Evolutionary conservation across 306 rosid genomes (phyloP).

Genomic region (Luffa acutangula): DNA sequence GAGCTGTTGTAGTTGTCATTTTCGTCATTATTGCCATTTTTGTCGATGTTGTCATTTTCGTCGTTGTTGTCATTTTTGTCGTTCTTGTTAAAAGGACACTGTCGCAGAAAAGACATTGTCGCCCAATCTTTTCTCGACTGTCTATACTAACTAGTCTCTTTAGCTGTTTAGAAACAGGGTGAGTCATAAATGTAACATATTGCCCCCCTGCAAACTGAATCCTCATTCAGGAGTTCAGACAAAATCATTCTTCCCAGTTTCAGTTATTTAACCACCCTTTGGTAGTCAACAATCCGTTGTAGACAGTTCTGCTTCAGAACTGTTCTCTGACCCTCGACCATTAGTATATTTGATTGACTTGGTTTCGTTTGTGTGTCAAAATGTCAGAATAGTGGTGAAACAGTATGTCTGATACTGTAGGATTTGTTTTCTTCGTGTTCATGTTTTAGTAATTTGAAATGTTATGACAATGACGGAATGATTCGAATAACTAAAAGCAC

Average conservation of each 20-base stretch:
- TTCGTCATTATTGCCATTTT: neutral
- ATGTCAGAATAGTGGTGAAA: neutral
- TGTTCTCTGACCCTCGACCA: neutral
- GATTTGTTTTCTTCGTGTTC: neutral
- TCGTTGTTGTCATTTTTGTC: conserved; percentile 15
- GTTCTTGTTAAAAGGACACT: neutral
- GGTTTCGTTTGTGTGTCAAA: neutral
- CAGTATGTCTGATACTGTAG: neutral
- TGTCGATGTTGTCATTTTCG: neutral
- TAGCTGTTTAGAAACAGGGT: neutral
- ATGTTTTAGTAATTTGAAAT: neutral
- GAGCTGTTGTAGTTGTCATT: conserved; percentile 6
- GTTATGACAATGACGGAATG: neutral
- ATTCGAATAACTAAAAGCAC: neutral
- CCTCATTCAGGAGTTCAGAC: neutral
- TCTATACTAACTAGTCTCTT: neutral
- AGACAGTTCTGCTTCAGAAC: neutral
- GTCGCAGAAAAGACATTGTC: neutral
- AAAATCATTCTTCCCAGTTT: too few relatives aligned
- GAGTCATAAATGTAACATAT: neutral
- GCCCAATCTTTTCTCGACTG: neutral
- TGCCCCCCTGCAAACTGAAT: neutral
- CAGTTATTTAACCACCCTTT: neutral
- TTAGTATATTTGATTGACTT: neutral
- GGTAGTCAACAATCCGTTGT: neutral